Evolutionary conservation across 2,329 filamentous ascomycete genomes (phyloP).

Genomic region (Colletotrichum chlorophyti): DNA sequence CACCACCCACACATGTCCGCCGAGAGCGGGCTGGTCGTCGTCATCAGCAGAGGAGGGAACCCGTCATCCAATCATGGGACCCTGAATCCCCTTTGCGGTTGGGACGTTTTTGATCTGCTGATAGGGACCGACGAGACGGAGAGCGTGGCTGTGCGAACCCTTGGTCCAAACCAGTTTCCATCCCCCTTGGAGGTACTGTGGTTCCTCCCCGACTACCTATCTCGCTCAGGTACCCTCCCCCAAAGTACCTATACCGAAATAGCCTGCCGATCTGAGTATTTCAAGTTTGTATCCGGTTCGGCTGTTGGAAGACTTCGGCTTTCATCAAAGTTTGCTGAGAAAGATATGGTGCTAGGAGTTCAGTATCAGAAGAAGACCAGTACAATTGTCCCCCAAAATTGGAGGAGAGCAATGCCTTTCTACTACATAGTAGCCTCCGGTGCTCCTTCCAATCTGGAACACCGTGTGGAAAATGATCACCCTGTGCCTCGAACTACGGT

Average conservation of each 20-base stretch:
- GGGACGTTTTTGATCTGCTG: constrained; percentile 4
- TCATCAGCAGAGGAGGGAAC: constrained; percentile 18
- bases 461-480: background rate
- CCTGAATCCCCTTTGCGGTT: background rate
- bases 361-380: too few relatives aligned
- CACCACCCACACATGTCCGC: constrained; percentile 22
- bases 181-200: too few relatives aligned
- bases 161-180: constrained; percentile 24
- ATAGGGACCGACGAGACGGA: constrained; percentile 10
- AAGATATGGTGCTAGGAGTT: too few relatives aligned
- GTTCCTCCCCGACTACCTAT: background rate
- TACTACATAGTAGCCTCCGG: too few relatives aligned
- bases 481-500: background rate
- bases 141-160: constrained; percentile 14
- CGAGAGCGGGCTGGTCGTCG: constrained; percentile 27
- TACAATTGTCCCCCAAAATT: too few relatives aligned
- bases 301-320: too few relatives aligned
- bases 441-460: background rate
- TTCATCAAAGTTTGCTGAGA: too few relatives aligned
- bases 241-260: too few relatives aligned
- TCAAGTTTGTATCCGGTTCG: too few relatives aligned
- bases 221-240: background rate
- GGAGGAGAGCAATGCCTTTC: too few relatives aligned
- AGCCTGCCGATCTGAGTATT: too few relatives aligned
- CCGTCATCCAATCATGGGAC: constrained; percentile 14